Base-by-base conservation (phyloP, 2,329 filamentous ascomycete species). In the Colletotrichum sp. region DNA sequence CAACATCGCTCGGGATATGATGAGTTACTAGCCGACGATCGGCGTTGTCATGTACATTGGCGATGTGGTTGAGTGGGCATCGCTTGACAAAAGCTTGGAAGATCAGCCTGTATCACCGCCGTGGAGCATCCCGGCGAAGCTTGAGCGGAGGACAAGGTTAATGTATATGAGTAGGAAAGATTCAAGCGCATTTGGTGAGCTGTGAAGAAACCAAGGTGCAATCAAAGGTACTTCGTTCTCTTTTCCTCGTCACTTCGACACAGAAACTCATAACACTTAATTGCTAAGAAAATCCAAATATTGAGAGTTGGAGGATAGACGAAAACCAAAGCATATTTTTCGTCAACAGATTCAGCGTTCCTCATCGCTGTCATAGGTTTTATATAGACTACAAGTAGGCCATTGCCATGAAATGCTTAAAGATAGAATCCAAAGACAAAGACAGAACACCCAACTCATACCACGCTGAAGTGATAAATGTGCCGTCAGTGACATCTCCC, bases 311-410 rank as follows among this genome's bases (percentile, higher is more conserved):
- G 0, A n/a, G 18, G 5, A 10, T 1, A n/a, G 9, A 44, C 3
- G 3, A 4, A 12, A 44, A 2, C 0, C 18, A 10, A 44, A 3
- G 9, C 8, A n/a, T 0, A 10, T 1, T 0, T 3, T 44, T 10
- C 18, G 7, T 44, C 36, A 9, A 18, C 4, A 0, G 5, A 10
- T 3, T 44, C 36, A 18, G 16, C 2, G 18, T n/a, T n/a, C 1
- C 0, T n/a, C 9, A 1, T 44, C 39, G 39, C 3, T 1, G 9
- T 10, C 39, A n/a, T 0, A 6, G 9, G 39, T 44, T 10, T 44
- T 44, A 44, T 6, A 10, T 12, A 44, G 18, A 44, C 18, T n/a
- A 3, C 4, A 2, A 44, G 18, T 12, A 44, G 18, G 3, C 5
- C 18, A n/a, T 44, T 44, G 0, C 18, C 9, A 6, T 44, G 39